Conservation (phyloP, 2,329 filamentous ascomycete genomes). For the Fusarium sp. region DNA sequence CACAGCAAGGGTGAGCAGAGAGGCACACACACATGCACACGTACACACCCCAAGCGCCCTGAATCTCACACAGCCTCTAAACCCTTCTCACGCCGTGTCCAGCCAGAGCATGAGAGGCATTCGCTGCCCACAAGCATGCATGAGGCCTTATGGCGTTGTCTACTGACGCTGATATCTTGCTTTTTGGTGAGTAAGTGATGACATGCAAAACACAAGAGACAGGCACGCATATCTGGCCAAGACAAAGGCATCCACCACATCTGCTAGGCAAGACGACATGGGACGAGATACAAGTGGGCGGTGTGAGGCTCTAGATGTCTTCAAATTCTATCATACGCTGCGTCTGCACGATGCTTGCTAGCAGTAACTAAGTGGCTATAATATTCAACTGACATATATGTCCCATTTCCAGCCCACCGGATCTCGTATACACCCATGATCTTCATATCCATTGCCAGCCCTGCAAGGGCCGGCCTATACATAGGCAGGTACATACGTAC, state of each 20-base stretch:
- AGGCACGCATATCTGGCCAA: conserved; percentile 6
- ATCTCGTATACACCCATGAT: conserved; percentile 35
- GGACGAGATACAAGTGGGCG: neutral
- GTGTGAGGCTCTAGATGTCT: neutral
- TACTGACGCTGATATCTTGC: conserved; percentile 5
- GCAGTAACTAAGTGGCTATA: conserved; percentile 16
- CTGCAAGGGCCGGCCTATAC: conserved; percentile 27
- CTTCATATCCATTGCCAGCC: conserved; percentile 32
- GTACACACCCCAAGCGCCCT: conserved; percentile 34
- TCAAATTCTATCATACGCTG: conserved; percentile 21
- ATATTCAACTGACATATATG: conserved; percentile 36
- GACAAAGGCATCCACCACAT: neutral
- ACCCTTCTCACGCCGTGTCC: conserved; percentile 23
- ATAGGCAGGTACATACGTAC: conserved; percentile 12
- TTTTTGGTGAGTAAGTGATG: conserved; percentile 7
- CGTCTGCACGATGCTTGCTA: conserved; percentile 16
- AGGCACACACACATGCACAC: neutral
- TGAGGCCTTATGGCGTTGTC: conserved; percentile 17
- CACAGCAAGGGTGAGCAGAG: conserved; percentile 18
- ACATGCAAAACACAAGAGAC: conserved; percentile 8
- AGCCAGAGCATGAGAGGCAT: conserved; percentile 6
- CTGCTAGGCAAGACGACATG: neutral
- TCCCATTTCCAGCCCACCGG: conserved; percentile 26
- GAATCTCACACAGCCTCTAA: conserved; percentile 38
- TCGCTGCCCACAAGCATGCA: conserved; percentile 21